These are phyloP conservation scores for Xylaria venustula DNA, from an alignment of 495 filamentous ascomycete species.

Conservation along the genomic window DNA sequence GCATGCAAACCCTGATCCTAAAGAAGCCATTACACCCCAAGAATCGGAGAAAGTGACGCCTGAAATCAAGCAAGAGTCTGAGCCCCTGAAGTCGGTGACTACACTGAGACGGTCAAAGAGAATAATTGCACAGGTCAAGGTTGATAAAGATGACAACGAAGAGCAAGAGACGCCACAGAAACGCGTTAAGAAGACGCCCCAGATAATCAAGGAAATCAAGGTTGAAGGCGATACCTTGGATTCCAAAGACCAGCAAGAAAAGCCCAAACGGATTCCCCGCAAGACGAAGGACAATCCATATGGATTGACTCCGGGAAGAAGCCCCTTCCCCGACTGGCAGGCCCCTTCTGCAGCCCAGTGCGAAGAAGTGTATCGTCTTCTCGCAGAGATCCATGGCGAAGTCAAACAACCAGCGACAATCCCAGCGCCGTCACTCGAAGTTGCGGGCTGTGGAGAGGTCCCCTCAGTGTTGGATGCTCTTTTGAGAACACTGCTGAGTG, in stretches of 20 bases:
- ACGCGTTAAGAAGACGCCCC: not conserved
- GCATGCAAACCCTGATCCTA: not conserved
- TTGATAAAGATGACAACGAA: not conserved
- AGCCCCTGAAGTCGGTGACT: not conserved
- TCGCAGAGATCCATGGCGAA: slow-evolving; percentile 66
- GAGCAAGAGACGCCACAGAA: not conserved
- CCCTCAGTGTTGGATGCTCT: slow-evolving; percentile 89
- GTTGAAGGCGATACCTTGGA: not conserved
- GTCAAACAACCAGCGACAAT: slow-evolving; percentile 63
- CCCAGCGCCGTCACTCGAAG: slow-evolving; percentile 71
- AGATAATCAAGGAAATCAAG: not conserved
- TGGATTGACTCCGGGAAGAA: slow-evolving; percentile 45
- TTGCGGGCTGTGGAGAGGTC: slow-evolving; percentile 91
- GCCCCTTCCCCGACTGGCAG: slow-evolving; percentile 68
- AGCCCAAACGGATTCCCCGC: slow-evolving; percentile 23
- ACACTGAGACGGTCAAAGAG: slow-evolving; percentile 11
- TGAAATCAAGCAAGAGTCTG: not conserved
- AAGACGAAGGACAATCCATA: slow-evolving; percentile 44
- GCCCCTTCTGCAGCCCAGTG: slow-evolving; percentile 73
- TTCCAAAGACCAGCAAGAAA: slow-evolving; percentile 1
- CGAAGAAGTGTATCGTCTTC: slow-evolving; percentile 66
- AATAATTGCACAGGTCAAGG: not conserved
- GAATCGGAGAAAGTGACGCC: not conserved
- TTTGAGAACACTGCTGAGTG: slow-evolving; percentile 76
- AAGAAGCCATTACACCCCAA: not conserved